Conservation (phyloP, 2,329 filamentous ascomycete species). For the Dactylellina cionopaga region DNA sequence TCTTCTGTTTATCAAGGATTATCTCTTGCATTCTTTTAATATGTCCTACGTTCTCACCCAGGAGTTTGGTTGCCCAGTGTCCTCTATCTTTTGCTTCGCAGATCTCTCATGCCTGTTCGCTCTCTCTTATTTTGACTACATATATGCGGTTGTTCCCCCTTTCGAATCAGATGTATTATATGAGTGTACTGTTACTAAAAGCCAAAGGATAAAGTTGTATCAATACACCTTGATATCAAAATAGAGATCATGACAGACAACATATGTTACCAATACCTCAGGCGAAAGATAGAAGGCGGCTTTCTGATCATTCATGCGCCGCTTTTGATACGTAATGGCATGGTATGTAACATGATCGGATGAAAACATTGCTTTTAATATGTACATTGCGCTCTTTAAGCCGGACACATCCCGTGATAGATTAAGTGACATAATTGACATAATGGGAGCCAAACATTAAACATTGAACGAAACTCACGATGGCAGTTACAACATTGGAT, state of each 20-base stretch:
- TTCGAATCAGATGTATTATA: slow-evolving; percentile 45
- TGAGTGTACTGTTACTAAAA: slow-evolving; percentile 50
- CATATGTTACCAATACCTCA: neutral
- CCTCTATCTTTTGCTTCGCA: slow-evolving; percentile 15
- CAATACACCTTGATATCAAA: slow-evolving; percentile 37
- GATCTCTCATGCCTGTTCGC: slow-evolving; percentile 13
- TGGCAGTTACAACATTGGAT: no score
- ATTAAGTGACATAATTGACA: no score
- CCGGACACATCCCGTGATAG: no score
- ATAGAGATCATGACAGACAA: neutral
- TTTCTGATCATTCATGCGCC: neutral
- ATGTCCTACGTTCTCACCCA: slow-evolving; percentile 35
- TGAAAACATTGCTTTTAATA: no score
- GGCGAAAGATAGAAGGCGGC: neutral
- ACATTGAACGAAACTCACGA: no score
- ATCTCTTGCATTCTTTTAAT: slow-evolving; percentile 44
- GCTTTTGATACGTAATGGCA: neutral
- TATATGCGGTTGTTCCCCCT: slow-evolving; percentile 1
- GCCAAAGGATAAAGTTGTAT: slow-evolving; percentile 51
- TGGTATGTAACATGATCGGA: neutral
- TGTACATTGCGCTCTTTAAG: no score
- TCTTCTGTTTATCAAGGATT: slow-evolving; percentile 17
- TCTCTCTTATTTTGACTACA: slow-evolving; percentile 5
- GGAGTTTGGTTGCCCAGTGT: slow-evolving; percentile 51
- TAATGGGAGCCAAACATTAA: no score